Base-by-base conservation (phyloP, 2,329 filamentous ascomycete species). In the Arthroderma uncinatum region DNA sequence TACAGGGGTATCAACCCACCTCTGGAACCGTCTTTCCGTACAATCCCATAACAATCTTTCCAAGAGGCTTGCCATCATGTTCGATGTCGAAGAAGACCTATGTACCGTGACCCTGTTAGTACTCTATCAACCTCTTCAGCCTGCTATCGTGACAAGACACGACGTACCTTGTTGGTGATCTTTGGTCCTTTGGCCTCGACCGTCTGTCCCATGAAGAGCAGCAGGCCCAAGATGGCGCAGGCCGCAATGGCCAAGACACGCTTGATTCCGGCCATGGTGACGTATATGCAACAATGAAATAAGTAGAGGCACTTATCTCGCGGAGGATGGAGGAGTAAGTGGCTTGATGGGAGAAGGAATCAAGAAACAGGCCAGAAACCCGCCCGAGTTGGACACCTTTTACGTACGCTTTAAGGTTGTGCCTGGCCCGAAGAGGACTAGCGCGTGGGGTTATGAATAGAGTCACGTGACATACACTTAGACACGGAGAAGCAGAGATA, bases 161-260 rank as follows among this genome's bases (percentile, higher is more conserved):
- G 12, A 23, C 36, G 53, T 60, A 81, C 89, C 83, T 95, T 95
- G 80, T 88, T 80, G 67, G 91, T 96, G 78, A 96, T 92, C 83
- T 93, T 94, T 62, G 89, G 92, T 50, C 93, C 92, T 78, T 92
- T 89, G 56, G 87, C 87, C 65, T 87, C 83, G 59, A 82, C 83
- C 34, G 82, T 81, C 74, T 89, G 85, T 64, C 86, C 80, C 70
- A 95, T 83, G 76, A 89, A 82, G 64, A 90, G 76, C 70, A 92
- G 78, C 64, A 81, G 79, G 66, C 91, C 78, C 66, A 87, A 84
- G 66, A 94, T 72, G 68, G 95, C 82, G 69, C 95, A 79, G 70
- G 89, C 79, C 67, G 85, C 78, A 67, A 87, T 83, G 71, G 86
- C 78, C 69, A 89, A 70, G 64, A 90, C 72, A 67, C 85, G 80